phyloP scores from a whole-genome alignment of 2,329 filamentous ascomycete genomes.

The Fusarium compactum region DNA sequence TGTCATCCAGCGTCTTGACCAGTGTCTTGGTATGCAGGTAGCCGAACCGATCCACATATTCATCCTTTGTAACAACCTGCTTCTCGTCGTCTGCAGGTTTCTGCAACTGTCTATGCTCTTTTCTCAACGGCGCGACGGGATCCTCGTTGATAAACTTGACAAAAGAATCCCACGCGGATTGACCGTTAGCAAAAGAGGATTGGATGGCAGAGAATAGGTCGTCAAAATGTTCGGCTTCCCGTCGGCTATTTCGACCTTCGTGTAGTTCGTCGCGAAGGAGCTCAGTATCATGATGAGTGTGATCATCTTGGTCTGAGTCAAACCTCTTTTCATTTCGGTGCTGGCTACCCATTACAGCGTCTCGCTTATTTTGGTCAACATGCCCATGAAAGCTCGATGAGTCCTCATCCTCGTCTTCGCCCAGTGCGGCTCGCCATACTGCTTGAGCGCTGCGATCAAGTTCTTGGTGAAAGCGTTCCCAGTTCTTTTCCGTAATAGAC shows the following conservation, averaged over 20 bases:
- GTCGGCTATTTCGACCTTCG: constrained; percentile 5
- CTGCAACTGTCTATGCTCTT: constrained; percentile 15
- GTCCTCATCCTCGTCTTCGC: constrained; percentile 25
- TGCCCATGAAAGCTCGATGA: constrained; percentile 21
- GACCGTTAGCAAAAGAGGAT: constrained; percentile 53
- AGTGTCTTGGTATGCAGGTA: constrained; percentile 58
- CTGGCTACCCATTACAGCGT: neutral
- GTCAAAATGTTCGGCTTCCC: constrained; percentile 53
- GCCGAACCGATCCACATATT: constrained; percentile 59
- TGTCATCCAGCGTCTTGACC: constrained; percentile 55
- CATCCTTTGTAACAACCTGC: constrained; percentile 54
- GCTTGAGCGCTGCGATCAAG: constrained; percentile 48
- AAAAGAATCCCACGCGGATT: constrained; percentile 57
- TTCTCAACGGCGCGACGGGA: constrained; percentile 13
- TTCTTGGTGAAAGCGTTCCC: constrained; percentile 50
- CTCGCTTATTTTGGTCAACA: constrained; percentile 5
- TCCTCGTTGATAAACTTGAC: constrained; percentile 51
- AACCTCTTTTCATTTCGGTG: constrained; percentile 16
- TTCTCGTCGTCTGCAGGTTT: constrained; percentile 38
- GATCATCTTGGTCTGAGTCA: constrained; percentile 10
- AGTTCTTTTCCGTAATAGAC: constrained; percentile 40
- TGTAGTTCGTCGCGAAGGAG: constrained; percentile 23
- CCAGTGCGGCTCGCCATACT: constrained; percentile 45
- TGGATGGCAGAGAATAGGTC: constrained; percentile 57
- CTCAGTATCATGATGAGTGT: constrained; percentile 3